phyloP scores from a whole-genome alignment of 148 eudicot genomes.

The Cornus suecica region DNA sequence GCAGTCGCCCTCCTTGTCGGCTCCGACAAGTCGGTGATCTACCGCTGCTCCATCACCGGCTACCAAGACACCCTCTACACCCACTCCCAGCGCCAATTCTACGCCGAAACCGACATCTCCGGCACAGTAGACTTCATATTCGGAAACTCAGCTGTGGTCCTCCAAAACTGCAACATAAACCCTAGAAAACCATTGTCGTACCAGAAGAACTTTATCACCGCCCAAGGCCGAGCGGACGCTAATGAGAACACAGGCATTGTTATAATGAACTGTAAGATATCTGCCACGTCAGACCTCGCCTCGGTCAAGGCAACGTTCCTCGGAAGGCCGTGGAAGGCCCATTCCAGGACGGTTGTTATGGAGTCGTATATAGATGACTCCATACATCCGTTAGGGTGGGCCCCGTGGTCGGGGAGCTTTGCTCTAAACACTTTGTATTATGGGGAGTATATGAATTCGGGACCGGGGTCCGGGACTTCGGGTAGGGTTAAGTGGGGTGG shows the following conservation, averaged over 20 bases:
- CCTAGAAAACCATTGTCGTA: background rate
- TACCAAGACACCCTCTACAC: background rate
- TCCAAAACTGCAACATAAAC: background rate
- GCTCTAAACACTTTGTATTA: constrained; percentile 25
- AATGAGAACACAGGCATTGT: background rate
- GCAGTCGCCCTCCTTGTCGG: constrained; percentile 27
- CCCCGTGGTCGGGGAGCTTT: background rate
- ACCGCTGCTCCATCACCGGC: background rate
- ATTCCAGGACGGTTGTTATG: background rate
- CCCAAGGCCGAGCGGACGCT: background rate
- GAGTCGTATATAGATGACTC: background rate
- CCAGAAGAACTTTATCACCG: background rate
- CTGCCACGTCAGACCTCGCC: background rate
- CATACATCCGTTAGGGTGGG: background rate
- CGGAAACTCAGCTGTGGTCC: background rate
- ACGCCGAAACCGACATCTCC: background rate
- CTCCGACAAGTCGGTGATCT: background rate
- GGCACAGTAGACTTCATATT: background rate
- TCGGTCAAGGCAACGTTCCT: background rate
- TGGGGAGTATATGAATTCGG: constrained; percentile 34
- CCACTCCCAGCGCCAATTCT: background rate
- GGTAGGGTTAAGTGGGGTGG: constrained; percentile 36
- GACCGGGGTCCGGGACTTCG: constrained; percentile 26
- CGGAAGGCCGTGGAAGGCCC: background rate
- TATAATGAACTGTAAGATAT: background rate